Evolutionary conservation across 805 yeast genomes (phyloP).

Genomic region (Lipomyces chichibuensis): DNA sequence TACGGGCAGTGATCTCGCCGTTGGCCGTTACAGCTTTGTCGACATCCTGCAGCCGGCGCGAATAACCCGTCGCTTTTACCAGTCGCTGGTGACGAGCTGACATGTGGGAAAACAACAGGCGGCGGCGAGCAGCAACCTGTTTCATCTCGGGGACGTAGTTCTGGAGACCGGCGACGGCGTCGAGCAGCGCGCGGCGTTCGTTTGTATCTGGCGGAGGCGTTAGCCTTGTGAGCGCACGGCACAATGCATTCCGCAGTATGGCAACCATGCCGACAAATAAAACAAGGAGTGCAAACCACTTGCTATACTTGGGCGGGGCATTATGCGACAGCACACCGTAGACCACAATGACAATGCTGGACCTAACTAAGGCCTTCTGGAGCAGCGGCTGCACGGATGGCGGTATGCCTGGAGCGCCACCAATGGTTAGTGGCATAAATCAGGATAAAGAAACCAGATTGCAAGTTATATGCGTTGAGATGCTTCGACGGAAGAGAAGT

Average conservation of each 20-base stretch:
- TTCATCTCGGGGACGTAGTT: slow-evolving; percentile 29
- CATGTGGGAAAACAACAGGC: slow-evolving; percentile 45
- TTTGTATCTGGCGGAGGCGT: slow-evolving; percentile 17
- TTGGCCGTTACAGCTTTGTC: slow-evolving; percentile 56
- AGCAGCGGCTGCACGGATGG: slow-evolving; percentile 7
- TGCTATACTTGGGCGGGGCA: slow-evolving; percentile 18
- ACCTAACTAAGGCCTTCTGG: slow-evolving; percentile 6
- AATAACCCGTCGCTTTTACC: slow-evolving; percentile 58
- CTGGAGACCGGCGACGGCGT: slow-evolving; percentile 38
- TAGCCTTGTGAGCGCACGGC: slow-evolving; percentile 13
- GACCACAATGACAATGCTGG: slow-evolving; percentile 16
- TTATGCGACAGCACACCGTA: slow-evolving; percentile 15
- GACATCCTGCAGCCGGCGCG: slow-evolving; percentile 54
- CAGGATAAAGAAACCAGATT: neutral
- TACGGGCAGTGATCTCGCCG: slow-evolving; percentile 50
- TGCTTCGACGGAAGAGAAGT: neutral
- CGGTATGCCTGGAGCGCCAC: neutral
- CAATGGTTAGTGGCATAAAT: neutral
- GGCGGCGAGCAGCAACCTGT: slow-evolving; percentile 33
- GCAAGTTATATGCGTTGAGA: neutral
- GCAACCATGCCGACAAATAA: slow-evolving; percentile 18
- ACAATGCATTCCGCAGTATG: slow-evolving; percentile 10
- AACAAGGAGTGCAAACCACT: slow-evolving; percentile 24
- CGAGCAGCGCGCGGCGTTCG: slow-evolving; percentile 30
- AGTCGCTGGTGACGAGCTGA: slow-evolving; percentile 60